Conservation (phyloP, 192 early-diverging fungal species). For the Mortierella alpina region DNA sequence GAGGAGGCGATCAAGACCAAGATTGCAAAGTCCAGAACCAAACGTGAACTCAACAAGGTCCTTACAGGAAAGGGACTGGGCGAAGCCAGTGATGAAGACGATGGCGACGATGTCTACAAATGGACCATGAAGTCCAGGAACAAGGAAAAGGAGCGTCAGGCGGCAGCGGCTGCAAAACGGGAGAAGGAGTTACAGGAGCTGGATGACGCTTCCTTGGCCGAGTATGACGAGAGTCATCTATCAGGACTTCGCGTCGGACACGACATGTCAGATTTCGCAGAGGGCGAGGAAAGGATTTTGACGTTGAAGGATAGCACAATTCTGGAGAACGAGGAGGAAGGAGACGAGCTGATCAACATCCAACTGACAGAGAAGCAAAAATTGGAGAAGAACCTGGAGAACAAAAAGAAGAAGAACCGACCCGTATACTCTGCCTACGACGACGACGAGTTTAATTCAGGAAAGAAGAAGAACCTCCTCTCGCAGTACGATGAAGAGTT, state of each 20-base stretch:
- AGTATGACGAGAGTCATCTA: constrained; percentile 58
- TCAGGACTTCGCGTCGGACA: constrained; percentile 83
- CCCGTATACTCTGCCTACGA: constrained; percentile 79
- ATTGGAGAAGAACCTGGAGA: constrained; percentile 77
- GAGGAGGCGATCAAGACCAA: constrained; percentile 61
- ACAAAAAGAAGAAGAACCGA: constrained; percentile 71
- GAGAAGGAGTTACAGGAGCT: constrained; percentile 55
- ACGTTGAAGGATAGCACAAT: constrained; percentile 88
- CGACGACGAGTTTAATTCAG: constrained; percentile 72
- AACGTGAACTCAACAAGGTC: constrained; percentile 61
- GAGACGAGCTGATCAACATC: constrained; percentile 80
- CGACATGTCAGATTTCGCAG: constrained; percentile 71
- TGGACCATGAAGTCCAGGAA: constrained; percentile 64
- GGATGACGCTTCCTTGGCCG: constrained; percentile 49
- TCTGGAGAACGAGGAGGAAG: constrained; percentile 72
- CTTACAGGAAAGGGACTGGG: constrained; percentile 73
- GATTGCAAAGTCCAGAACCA: constrained; percentile 67
- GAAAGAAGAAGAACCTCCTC: constrained; percentile 66
- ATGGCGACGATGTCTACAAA: constrained; percentile 76
- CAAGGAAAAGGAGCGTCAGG: constrained; percentile 58
- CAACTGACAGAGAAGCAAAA: constrained; percentile 75
- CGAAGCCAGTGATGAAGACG: constrained; percentile 69
- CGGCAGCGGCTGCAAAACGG: constrained; percentile 51
- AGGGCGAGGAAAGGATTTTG: constrained; percentile 81
- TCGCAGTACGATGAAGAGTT: constrained; percentile 87